Evolutionary conservation across 805 yeast genomes (phyloP), one percentile per base, ranked within the genome.

Genomic region (Spathaspora girioi): DNA sequence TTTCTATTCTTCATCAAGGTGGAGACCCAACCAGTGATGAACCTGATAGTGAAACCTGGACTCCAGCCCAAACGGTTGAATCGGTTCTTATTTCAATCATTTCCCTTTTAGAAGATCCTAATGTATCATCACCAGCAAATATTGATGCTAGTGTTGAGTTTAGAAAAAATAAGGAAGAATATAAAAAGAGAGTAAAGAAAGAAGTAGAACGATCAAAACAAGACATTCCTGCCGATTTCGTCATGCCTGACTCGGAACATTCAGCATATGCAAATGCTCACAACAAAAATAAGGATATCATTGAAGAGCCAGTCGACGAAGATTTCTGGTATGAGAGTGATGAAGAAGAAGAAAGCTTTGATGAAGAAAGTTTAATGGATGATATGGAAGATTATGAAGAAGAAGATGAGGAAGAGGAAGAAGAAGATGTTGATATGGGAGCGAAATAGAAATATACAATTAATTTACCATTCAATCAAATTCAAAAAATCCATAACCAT

Each of bases 111-210:
- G 96, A 91, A 63, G 97, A 93, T 67, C 98, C 98, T 49, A 93
- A 93, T 71, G 86, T 89, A 53, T 81, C 83, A 54, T 89, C 97
- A 1, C 97, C 98, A 6, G 98, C 98, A 5, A 93, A 93, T 68
- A 92, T 93, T 47, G 98, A 93, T 68, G 98, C 98, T 15, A 88
- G 96, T 17, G 90, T 91, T 43, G 89, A 87, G 60, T 91, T 89
- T 81, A 79, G 96, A 62, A 89, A 88, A 62, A 82, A 87, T 67
- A 85, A 86, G 27, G 89, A 84, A 23, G 84, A 81, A 45, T 93
- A 90, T 71, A 81, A 82, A 66, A 83, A 79, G 61, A 82, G 82
- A 63, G 96, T 91, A 5, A 77, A 81, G 54, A 81, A 84, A 61
- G 96, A 90, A 61, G 97, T 91, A 29, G 90, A 86, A 64, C 77